Conservation (phyloP, 108 stramenopile species). For the Fragilaria radians region DNA sequence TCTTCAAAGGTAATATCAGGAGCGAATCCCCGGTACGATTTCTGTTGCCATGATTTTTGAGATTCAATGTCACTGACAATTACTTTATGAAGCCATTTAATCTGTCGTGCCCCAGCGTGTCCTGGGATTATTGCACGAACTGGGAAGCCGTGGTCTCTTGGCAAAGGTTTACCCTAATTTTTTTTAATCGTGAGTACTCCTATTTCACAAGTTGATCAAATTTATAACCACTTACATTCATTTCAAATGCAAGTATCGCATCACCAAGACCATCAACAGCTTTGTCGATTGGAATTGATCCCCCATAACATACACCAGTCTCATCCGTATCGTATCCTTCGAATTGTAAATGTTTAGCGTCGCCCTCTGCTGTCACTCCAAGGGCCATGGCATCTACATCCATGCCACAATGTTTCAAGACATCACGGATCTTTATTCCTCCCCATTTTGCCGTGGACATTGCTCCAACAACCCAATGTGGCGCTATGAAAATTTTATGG, state of each 20-base stretch:
- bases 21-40: conserved; percentile 41
- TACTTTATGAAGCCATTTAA: conserved; percentile 70
- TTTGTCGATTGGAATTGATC: conserved; percentile 48
- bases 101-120: conserved; percentile 40
- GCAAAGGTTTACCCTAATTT: conserved; percentile 40
- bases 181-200: no score
- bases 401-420: conserved; percentile 30
- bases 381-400: conserved; percentile 31
- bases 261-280: conserved; percentile 59
- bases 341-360: conserved; percentile 51
- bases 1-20: conserved; percentile 39
- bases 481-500: conserved; percentile 28
- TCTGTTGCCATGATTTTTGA: conserved; percentile 57
- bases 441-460: conserved; percentile 75
- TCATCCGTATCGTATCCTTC: conserved; percentile 45
- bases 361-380: conserved; percentile 7
- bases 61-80: conserved; percentile 30
- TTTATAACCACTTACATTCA: no score
- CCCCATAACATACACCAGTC: conserved; percentile 32
- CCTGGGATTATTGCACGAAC: conserved; percentile 68
- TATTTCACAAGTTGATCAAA: no score
- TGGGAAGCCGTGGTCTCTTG: conserved; percentile 73
- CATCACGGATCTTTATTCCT: conserved; percentile 62
- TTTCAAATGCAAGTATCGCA: conserved; percentile 67
- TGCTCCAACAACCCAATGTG: conserved; percentile 67